Percentiles rank a stretch among this genome's conserved stretches.
Conservation (phyloP, 768 basidiomycete species). For the Suillus luteus region DNA sequence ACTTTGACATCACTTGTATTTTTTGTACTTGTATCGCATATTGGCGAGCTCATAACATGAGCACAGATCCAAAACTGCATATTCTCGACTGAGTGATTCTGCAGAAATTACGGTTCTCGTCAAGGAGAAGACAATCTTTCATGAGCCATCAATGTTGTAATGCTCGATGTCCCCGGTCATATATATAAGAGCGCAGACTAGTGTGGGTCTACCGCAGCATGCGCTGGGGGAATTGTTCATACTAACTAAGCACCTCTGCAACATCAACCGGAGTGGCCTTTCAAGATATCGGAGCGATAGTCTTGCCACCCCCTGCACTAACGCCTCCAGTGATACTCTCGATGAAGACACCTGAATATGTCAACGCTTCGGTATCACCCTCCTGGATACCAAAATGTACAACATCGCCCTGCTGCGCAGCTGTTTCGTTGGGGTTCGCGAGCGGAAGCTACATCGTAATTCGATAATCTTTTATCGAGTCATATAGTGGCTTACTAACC, state of each 20-base stretch:
- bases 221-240: conserved; percentile 36
- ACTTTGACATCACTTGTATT: background rate
- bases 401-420: conserved; percentile 53
- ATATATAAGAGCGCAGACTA: conserved; percentile 36
- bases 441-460: conserved; percentile 48
- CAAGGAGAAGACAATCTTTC: conserved; percentile 1
- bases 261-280: background rate
- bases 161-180: conserved; percentile 50
- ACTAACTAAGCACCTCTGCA: background rate
- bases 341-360: conserved; percentile 62
- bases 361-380: conserved; percentile 52
- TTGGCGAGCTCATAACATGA: background rate
- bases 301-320: conserved; percentile 34
- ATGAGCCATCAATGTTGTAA: background rate
- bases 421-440: conserved; percentile 46
- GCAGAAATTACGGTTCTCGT: conserved; percentile 25
- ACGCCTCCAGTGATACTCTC: conserved; percentile 42
- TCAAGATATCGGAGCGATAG: conserved; percentile 16
- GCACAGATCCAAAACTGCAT: background rate
- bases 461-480: background rate
- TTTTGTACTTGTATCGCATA: background rate
- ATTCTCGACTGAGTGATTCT: background rate
- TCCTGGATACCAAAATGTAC: conserved; percentile 62
- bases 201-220: conserved; percentile 48
- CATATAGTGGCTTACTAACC: conserved; percentile 33